phyloP scores from a whole-genome alignment of 129 eudicot genomes.

The Helianthus annuus region DNA sequence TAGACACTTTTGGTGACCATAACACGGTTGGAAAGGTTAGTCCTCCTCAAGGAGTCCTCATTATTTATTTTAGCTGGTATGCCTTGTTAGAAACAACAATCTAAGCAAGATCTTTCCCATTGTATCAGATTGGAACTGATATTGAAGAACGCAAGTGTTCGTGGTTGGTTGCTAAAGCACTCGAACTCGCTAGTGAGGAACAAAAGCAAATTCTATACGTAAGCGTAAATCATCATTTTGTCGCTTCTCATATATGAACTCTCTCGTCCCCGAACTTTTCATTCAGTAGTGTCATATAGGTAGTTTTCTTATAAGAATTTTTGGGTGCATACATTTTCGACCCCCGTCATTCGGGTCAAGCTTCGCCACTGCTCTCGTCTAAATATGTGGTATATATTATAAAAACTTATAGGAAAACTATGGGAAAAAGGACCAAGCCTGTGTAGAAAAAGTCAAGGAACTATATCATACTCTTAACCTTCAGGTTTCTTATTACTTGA shows the following conservation, averaged over 20 bases:
- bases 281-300: too few species aligned
- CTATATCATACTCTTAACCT: constrained; percentile 62
- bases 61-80: neutral
- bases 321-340: too few species aligned
- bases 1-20: constrained; percentile 72
- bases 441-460: constrained; percentile 65
- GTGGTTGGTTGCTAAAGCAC: constrained; percentile 76
- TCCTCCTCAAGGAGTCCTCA: too few species aligned
- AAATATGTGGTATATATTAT: neutral
- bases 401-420: constrained; percentile 55
- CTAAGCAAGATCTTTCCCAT: neutral
- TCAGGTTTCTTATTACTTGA: constrained; percentile 39
- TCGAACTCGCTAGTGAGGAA: constrained; percentile 60
- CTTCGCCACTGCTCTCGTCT: too few species aligned
- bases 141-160: constrained; percentile 83
- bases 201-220: constrained; percentile 60
- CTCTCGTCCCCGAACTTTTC: too few species aligned
- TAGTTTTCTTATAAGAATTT: too few species aligned
- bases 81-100: neutral
- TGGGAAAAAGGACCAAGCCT: constrained; percentile 55
- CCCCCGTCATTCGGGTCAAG: too few species aligned
- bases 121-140: constrained; percentile 64
- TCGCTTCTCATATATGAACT: too few species aligned
- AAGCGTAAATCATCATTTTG: constrained; percentile 4
- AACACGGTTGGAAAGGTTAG: constrained; percentile 69